phyloP scores from a whole-genome alignment of 164 flowering plant genomes.

The Cinnamomum chago region DNA sequence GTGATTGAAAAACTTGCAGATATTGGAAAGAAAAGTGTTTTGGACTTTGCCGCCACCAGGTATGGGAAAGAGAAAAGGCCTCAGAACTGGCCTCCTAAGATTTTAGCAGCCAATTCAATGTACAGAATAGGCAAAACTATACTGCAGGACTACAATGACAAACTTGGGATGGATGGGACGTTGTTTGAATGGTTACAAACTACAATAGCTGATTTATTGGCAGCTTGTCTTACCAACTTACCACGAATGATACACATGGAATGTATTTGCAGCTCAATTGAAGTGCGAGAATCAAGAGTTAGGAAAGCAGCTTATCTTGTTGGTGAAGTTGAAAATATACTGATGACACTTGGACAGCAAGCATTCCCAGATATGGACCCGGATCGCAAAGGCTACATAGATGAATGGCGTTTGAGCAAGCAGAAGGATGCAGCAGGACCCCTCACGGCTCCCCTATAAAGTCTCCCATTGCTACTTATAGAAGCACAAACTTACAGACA shows the following conservation, averaged over 20 bases:
- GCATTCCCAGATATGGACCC: constrained; percentile 13
- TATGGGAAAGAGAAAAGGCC: constrained; percentile 28
- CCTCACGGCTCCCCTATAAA: not conserved
- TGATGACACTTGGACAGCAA: constrained; percentile 26
- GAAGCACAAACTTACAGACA: too few species aligned
- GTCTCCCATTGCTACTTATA: too few species aligned
- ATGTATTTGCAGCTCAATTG: constrained; percentile 33
- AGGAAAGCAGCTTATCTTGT: constrained; percentile 31
- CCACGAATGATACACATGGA: constrained; percentile 9
- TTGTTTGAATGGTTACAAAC: constrained; percentile 26
- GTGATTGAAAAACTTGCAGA: constrained; percentile 32
- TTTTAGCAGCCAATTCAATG: constrained; percentile 58
- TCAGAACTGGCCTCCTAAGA: constrained; percentile 10
- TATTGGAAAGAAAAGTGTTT: constrained; percentile 25
- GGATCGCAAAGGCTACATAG: constrained; percentile 29
- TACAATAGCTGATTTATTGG: constrained; percentile 42
- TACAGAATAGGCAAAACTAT: constrained; percentile 42
- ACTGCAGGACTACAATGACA: constrained; percentile 17
- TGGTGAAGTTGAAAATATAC: constrained; percentile 41
- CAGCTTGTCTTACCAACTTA: constrained; percentile 58
- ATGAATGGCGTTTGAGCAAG: constrained; percentile 32
- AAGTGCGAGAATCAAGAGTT: constrained; percentile 32
- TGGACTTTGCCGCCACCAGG: constrained; percentile 22
- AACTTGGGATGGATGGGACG: constrained; percentile 11
- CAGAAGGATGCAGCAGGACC: not conserved